Percentiles rank a stretch among this genome's conserved stretches.
Conservation (phyloP, 148 eudicot species). For the Amaranthus palmeri region DNA sequence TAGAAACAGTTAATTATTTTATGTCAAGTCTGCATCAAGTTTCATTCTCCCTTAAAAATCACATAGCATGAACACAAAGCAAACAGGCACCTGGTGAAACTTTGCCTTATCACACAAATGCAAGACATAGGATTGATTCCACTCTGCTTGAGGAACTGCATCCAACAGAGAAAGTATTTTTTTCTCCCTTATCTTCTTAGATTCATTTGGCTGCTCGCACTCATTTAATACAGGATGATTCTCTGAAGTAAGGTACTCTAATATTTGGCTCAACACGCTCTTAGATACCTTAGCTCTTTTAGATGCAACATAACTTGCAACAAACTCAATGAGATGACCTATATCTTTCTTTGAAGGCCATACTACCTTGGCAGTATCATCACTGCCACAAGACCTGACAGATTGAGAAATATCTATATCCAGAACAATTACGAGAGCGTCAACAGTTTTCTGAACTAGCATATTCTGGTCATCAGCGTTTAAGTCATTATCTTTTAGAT, state of each 20-base stretch:
- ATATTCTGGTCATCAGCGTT: constrained; percentile 29
- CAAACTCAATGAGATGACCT: constrained; percentile 65
- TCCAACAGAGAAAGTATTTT: constrained; percentile 68
- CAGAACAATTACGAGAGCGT: constrained; percentile 66
- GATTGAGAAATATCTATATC: constrained; percentile 44
- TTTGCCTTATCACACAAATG: constrained; percentile 65
- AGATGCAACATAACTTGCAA: constrained; percentile 57
- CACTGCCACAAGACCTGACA: constrained; percentile 37
- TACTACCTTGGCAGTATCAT: constrained; percentile 30
- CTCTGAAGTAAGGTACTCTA: constrained; percentile 75
- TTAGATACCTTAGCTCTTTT: constrained; percentile 54
- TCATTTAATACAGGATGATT: constrained; percentile 31
- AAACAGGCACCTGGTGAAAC: constrained; percentile 72
- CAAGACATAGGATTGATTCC: constrained; percentile 74
- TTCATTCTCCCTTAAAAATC: not conserved
- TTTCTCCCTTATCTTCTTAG: constrained; percentile 59
- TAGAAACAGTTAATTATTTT: not conserved
- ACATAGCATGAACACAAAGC: not conserved
- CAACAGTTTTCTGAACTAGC: constrained; percentile 63
- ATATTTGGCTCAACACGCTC: constrained; percentile 55
- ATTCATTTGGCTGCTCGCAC: constrained; percentile 27
- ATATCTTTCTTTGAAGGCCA: constrained; percentile 85
- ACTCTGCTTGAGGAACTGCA: constrained; percentile 67
- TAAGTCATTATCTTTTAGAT: constrained; percentile 27
- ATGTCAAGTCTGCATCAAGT: no score